Evolutionary conservation across 202 grass and related monocot genomes (phyloP).

Genomic region (Musa balbisiana): DNA sequence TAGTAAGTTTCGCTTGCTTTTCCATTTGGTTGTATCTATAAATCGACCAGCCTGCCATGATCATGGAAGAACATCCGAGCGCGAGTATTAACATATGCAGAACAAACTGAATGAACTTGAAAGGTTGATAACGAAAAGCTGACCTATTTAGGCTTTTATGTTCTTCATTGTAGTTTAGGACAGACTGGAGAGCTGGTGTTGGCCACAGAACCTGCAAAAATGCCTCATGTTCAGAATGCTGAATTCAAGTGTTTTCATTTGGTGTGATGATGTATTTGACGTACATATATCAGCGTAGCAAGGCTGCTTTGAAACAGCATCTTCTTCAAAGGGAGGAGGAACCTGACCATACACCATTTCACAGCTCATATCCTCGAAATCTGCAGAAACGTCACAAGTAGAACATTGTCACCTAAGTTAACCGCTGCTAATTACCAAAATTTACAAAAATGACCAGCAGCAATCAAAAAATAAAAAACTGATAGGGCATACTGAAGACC

Average conservation of each 20-base stretch:
- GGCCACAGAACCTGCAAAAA: constrained; percentile 62
- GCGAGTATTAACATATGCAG: background rate
- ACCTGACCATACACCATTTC: constrained; percentile 92
- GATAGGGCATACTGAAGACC: no score
- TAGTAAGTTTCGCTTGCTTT: no score
- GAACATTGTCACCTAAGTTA: background rate
- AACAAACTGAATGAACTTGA: background rate
- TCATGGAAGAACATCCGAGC: no score
- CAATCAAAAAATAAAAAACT: background rate
- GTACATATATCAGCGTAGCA: constrained; percentile 75
- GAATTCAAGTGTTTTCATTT: background rate
- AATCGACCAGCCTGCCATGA: no score
- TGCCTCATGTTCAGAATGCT: background rate
- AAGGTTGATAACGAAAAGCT: background rate
- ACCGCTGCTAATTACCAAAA: background rate
- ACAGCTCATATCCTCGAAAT: constrained; percentile 98
- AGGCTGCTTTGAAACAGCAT: constrained; percentile 68
- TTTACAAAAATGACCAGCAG: background rate
- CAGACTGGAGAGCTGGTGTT: constrained; percentile 47
- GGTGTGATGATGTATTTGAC: constrained; percentile 2
- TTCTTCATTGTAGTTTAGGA: constrained; percentile 46
- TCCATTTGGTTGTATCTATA: no score
- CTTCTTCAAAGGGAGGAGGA: constrained; percentile 70
- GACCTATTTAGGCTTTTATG: background rate
- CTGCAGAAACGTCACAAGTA: constrained; percentile 22